Percentiles rank a stretch among this genome's conserved stretches.
phyloP scores from a whole-genome alignment of 2,329 filamentous ascomycete species.

The Penicillium sp. region DNA sequence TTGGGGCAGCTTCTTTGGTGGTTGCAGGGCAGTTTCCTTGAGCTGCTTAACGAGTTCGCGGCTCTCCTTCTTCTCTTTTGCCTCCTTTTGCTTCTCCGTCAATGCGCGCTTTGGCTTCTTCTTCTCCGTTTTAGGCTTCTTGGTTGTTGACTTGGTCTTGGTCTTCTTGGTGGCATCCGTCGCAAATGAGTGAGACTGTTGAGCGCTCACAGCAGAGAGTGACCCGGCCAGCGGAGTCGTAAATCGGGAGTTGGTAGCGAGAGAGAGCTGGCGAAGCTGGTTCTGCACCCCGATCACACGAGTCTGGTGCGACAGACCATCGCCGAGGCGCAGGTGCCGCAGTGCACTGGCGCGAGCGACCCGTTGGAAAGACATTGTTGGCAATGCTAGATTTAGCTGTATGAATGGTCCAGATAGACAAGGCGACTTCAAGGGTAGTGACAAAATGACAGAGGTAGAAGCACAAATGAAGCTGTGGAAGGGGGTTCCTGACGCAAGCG shows the following conservation, averaged over 20 bases:
- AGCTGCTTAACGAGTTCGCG: slow-evolving; percentile 35
- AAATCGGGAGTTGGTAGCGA: slow-evolving; percentile 20
- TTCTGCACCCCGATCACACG: slow-evolving; percentile 29
- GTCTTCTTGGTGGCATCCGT: slow-evolving; percentile 19
- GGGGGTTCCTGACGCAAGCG: slow-evolving; percentile 32
- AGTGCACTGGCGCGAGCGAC: slow-evolving; percentile 34
- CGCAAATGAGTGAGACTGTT: slow-evolving; percentile 22
- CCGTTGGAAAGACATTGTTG: slow-evolving; percentile 35
- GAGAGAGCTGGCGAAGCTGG: slow-evolving; percentile 30
- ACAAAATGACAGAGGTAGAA: neutral
- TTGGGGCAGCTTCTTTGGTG: slow-evolving; percentile 38
- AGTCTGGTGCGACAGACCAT: slow-evolving; percentile 27
- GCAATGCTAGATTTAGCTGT: neutral
- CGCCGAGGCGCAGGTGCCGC: slow-evolving; percentile 30
- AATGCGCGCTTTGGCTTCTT: slow-evolving; percentile 30
- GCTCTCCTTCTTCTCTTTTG: slow-evolving; percentile 31
- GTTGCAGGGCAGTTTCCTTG: slow-evolving; percentile 34
- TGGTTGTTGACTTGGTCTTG: slow-evolving; percentile 22
- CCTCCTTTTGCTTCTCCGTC: slow-evolving; percentile 34
- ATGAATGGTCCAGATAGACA: neutral
- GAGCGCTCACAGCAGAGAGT: slow-evolving; percentile 14
- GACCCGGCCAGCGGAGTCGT: slow-evolving; percentile 12
- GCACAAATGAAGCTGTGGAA: slow-evolving; percentile 5
- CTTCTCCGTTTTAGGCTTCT: slow-evolving; percentile 25
- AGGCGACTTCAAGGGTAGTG: neutral